Evolutionary conservation across 495 filamentous ascomycete species (phyloP), one percentile per base, ranked within the genome.

Genomic region (Penicillium turbatum): DNA sequence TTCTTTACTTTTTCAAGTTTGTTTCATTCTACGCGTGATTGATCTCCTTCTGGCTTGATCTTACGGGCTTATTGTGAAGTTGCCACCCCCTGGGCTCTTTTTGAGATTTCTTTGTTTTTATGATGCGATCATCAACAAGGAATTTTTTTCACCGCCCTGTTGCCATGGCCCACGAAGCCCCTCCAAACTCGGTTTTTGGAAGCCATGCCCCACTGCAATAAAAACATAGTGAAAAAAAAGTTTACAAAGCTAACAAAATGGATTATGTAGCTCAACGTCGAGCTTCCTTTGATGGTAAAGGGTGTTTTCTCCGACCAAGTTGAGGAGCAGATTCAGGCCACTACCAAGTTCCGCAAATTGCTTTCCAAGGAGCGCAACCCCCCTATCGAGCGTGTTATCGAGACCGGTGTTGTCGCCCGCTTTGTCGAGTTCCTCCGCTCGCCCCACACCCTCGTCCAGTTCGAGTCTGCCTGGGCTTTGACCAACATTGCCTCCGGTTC

Each of bases 401-500:
- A 97, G 82, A 97, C 95, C 53, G 95, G 95, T 56, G 95, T 99
- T 54, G 95, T 99, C 39, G 84, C 85, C 74, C 86, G 95, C 65
- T 99, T 99, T 66, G 95, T 99, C 65, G 88, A 96, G 70, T 99
- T 99, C 75, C 90, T 99, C 48, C 87, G 90, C 50, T 99, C 95
- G 27, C 95, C 95, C 48, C 95, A 99, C 69, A 99, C 95, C 29
- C 81, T 99, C 21, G 95, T 99, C 44, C 95, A 99, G 73, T 99
- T 99, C 70, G 95, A 99, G 75, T 93, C 95, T 61, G 95, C 95
- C 9, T 99, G 95, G 95, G 95, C 95, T 57, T 78, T 99, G 66
- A 99, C 95, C 74, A 99, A 99, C 78, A 99, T 99, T 73, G 95
- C 95, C 41, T 97, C 92, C 31, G 95, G 95, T 59, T 96, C 92